Evolutionary conservation across 306 rosid genomes (phyloP), one percentile per base, ranked within the genome.

Genomic region (Sophora flavescens): DNA sequence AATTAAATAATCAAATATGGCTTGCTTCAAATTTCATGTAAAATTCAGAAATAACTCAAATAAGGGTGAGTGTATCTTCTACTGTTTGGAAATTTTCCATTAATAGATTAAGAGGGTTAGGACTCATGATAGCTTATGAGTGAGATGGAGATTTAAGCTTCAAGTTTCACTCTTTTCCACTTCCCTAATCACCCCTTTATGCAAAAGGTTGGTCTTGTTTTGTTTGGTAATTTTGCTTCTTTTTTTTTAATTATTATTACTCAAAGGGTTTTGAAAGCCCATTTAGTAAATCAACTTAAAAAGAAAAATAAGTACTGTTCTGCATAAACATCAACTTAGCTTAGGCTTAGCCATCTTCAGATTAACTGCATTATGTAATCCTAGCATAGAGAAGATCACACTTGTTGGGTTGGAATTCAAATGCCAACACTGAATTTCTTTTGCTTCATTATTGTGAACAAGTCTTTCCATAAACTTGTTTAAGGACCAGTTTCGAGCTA

Each of bases 1-100:
- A 22, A 76, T 71, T 65, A n/a, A 54, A 61, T 53, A 44, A 70
- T 72, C 71, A 39, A 72, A 58, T 60, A 68, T 62, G 44, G 65
- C 57, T 52, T 53, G 41, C 32, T 83, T 57, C 14, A 10, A 36
- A 3, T 72, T 39, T 60, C 22, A 15, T 70, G 41, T 78, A 51
- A n/a, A 65, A 62, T 36, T 63, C 15, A 35, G 62, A 47, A 62
- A 30, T 44, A 51, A 18, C 58, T 11, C 35, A 32, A 16, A 38
- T 60, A 6, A 42, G 13, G 3, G 9, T 30, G 73, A 28, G 56
- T 26, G 50, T 70, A 6, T 54, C 26, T 75, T 69, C 60, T 70
- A 26, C 52, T 75, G 56, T 38, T 63, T 22, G n/a, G 18, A 64
- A 35, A 11, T 65, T 70, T 42, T 54, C 45, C 35, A 65, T 66